Conservation (phyloP, 352 stramenopile species). For the Heterotrichella gracilis region DNA sequence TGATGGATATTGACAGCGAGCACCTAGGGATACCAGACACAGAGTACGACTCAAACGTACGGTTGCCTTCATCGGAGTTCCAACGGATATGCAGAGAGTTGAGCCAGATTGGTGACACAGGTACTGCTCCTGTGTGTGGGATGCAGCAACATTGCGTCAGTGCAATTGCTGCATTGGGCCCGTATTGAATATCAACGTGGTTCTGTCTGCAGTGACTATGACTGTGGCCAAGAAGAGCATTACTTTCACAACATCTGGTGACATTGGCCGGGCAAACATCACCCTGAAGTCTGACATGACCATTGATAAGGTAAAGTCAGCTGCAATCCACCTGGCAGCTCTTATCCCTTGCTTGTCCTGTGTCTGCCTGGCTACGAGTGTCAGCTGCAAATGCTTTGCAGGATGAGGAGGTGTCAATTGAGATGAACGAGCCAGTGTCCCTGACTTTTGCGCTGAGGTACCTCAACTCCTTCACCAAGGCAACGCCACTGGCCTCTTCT, state of each 20-base stretch:
- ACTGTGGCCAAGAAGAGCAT: slow-evolving; percentile 78
- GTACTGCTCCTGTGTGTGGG: too few species aligned
- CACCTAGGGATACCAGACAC: slow-evolving; percentile 88
- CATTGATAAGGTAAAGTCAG: slow-evolving; percentile 32
- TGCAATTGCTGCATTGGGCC: too few species aligned
- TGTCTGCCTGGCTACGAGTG: too few species aligned
- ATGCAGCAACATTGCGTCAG: too few species aligned
- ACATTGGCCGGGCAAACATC: slow-evolving; percentile 78
- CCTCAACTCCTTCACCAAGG: slow-evolving; percentile 98
- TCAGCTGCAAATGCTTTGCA: too few species aligned
- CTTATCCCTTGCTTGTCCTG: too few species aligned
- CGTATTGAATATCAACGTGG: too few species aligned
- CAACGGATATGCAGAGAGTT: slow-evolving; percentile 89
- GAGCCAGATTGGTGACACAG: slow-evolving; percentile 86
- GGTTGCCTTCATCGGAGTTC: slow-evolving; percentile 64
- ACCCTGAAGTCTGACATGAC: slow-evolving; percentile 44
- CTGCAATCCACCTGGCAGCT: too few species aligned
- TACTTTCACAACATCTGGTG: slow-evolving; percentile 71
- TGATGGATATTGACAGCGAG: slow-evolving; percentile 96
- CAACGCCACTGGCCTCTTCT: slow-evolving; percentile 56
- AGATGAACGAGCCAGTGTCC: slow-evolving; percentile 90
- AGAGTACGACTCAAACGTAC: slow-evolving; percentile 72
- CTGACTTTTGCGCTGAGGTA: slow-evolving; percentile 93
- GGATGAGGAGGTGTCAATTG: slow-evolving; percentile 56
- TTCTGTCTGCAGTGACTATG: too few species aligned